phyloP scores from a whole-genome alignment of 768 basidiomycete genomes.

The Lactifluus subvellereus region DNA sequence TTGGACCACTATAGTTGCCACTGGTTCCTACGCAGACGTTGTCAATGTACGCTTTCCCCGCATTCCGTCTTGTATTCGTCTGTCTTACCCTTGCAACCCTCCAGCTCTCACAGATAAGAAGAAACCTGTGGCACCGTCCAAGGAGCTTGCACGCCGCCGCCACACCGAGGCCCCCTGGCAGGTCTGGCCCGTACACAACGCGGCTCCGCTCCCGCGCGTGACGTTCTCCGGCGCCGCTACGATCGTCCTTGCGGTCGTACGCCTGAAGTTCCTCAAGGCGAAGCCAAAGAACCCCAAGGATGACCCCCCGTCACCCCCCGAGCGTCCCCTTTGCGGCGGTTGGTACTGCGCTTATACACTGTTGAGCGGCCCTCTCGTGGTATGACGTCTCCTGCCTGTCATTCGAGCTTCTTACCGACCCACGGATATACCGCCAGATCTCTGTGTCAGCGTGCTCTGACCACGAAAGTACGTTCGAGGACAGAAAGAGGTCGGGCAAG shows the following conservation, averaged over 20 bases:
- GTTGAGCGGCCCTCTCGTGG: constrained; percentile 5
- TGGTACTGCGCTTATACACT: neutral
- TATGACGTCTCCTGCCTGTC: neutral
- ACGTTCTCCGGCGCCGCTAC: neutral
- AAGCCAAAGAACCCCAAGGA: neutral
- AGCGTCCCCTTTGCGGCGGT: neutral
- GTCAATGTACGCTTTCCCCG: neutral
- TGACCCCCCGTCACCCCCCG: no score
- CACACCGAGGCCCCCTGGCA: neutral
- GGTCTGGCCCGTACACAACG: neutral
- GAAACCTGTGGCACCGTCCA: neutral
- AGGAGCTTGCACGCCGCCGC: neutral
- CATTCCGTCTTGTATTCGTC: neutral
- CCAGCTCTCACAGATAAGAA: neutral
- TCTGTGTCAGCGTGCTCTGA: constrained; percentile 13
- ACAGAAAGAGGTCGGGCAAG: constrained; percentile 3
- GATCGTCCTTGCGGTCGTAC: neutral
- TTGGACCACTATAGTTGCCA: constrained; percentile 24
- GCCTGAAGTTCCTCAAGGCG: neutral
- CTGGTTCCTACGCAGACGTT: neutral
- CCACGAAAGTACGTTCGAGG: constrained; percentile 11
- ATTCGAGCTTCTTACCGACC: neutral
- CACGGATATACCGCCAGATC: constrained; percentile 3
- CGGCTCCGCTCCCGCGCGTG: neutral
- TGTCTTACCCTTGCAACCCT: neutral